Conservation (phyloP, 768 basidiomycete species). For the Gloeophyllum trabeum region DNA sequence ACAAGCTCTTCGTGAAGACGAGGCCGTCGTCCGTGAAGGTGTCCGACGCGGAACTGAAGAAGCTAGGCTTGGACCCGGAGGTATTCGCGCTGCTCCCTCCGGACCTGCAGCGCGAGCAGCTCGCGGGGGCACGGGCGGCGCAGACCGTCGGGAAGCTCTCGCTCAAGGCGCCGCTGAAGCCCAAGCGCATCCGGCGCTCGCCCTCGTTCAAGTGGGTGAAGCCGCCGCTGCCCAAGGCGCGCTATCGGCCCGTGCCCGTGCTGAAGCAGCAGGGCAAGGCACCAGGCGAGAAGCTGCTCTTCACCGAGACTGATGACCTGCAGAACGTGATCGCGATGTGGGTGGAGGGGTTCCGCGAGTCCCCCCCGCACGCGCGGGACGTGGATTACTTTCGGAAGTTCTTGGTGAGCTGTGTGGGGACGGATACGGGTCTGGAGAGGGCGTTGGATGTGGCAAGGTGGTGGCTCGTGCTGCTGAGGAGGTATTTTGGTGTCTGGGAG, state of each 20-base stretch:
- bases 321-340: conserved; percentile 63
- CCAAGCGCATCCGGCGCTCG: conserved; percentile 1
- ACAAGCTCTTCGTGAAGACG: conserved; percentile 21
- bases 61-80: conserved; percentile 62
- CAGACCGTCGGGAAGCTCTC: conserved; percentile 23
- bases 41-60: conserved; percentile 43
- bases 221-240: conserved; percentile 47
- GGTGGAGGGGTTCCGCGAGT: conserved; percentile 52
- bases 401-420: conserved; percentile 54
- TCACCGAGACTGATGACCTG: conserved; percentile 61
- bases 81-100: conserved; percentile 57
- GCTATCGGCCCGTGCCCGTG: conserved; percentile 33
- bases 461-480: conserved; percentile 67
- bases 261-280: conserved; percentile 43
- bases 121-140: conserved; percentile 45
- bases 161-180: not conserved
- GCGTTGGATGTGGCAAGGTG: conserved; percentile 66
- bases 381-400: conserved; percentile 67
- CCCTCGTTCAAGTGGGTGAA: conserved; percentile 16
- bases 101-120: conserved; percentile 63
- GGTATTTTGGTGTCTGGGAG: conserved; percentile 53
- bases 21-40: not conserved
- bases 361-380: conserved; percentile 64
- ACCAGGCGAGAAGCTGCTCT: conserved; percentile 43
- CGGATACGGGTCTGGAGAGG: conserved; percentile 48